Conservation (phyloP, 768 basidiomycete species). For the Termitomyces sp. region DNA sequence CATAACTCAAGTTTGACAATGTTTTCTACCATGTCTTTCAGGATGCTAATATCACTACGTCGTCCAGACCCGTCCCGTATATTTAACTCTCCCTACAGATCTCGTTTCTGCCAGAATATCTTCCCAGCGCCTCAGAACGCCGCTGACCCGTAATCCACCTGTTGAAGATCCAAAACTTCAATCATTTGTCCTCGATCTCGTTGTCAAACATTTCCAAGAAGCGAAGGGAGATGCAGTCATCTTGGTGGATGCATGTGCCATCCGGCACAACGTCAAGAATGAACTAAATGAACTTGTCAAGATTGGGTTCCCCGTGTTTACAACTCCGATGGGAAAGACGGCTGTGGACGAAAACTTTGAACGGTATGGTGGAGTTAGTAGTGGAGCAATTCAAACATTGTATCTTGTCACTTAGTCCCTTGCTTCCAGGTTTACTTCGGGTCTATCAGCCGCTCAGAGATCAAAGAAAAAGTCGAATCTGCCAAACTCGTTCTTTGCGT, state of each 20-base stretch:
- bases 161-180: constrained; percentile 54
- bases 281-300: constrained; percentile 61
- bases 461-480: constrained; percentile 68
- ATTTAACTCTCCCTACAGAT: constrained; percentile 62
- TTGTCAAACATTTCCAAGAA: constrained; percentile 53
- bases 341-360: constrained; percentile 60
- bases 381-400: constrained; percentile 16
- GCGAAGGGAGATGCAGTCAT: constrained; percentile 68
- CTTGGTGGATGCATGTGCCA: constrained; percentile 76
- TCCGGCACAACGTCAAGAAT: constrained; percentile 60
- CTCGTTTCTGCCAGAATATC: constrained; percentile 45
- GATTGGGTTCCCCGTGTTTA: constrained; percentile 70
- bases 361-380: constrained; percentile 74
- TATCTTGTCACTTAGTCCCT: not conserved
- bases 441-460: constrained; percentile 53
- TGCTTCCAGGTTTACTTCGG: constrained; percentile 66
- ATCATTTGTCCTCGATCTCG: constrained; percentile 67
- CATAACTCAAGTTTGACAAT: constrained; percentile 39
- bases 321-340: constrained; percentile 79
- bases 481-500: constrained; percentile 74
- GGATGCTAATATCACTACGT: not conserved
- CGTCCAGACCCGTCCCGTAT: constrained; percentile 73
- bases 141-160: constrained; percentile 44
- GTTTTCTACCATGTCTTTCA: not conserved
- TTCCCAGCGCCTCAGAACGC: constrained; percentile 51